Evolutionary conservation across 495 filamentous ascomycete species (phyloP), one percentile per base, ranked within the genome.

Genomic region (Podospora pseudocomata): DNA sequence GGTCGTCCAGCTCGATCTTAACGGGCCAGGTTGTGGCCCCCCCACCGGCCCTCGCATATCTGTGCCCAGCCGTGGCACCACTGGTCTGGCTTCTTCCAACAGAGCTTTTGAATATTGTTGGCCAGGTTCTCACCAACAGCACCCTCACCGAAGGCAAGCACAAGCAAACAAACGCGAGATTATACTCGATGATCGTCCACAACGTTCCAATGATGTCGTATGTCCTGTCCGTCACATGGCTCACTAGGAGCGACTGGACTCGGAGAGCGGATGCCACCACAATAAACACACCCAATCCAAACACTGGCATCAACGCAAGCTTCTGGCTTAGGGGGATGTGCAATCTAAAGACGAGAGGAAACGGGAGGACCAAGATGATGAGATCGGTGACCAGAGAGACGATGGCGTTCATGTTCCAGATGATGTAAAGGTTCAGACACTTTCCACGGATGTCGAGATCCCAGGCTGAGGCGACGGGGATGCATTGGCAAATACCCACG

Each of bases 121-220:
- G 74, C 32, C 74, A 72, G 16, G 67, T 28, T 9, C 65, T 72
- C 7, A 64, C 73, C 5, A 77, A 54, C 39, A 73, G 39, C 4
- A 72, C 66, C 5, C 75, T 66, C n/a, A 77, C 62, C 0, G 72
- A 69, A 11, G 76, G 76, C 60, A 78, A 66, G 64, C 71, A 74
- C 18, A 73, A 70, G 39, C 76, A 78, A 18, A 75, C 67, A 23
- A 76, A 67, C 0, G 68, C 74, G 5, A 78, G 64, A 61, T 76
- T 74, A 59, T 60, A 68, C 73, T 78, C 76, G 63, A 75, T 68
- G 34, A 75, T 72, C 5, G 74, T 75, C 73, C 73, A 76, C 1
- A 78, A 34, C 0, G 66, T 68, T 15, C 63, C 54, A 39, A 34
- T 13, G 27, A 73, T 59, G 53, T 70, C 63, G 39, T 66, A 70